Base-by-base conservation (phyloP, 163 green algal genomes). In the Chlamydomonas reinhardtii region DNA sequence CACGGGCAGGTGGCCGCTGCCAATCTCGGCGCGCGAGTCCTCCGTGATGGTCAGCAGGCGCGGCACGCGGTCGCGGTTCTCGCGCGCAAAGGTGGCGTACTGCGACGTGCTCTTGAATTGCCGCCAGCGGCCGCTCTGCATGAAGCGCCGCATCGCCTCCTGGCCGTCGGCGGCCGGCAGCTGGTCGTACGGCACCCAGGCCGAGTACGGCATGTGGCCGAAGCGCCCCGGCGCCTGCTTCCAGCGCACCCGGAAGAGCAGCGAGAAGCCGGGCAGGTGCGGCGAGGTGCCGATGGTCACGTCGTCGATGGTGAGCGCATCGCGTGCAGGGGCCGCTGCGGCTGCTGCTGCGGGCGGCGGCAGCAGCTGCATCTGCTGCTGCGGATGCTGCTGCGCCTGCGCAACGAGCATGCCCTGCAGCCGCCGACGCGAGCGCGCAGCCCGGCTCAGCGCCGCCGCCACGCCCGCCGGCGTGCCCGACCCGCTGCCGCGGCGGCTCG, bases 131-230 rank as follows among this genome's bases (percentile, higher is more conserved):
- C 70, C 15, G 22, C 20, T 73, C 54, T 73, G 69, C 80, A 80
- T 79, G 80, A 86, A 86, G 54, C 70, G 70, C 56, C 80, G 69
- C 34, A 86, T 37, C 54, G 80, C 80, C 69, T 86, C 79, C 15
- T 71, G 68, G 17, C 68, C 68, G 32, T 85, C 80, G 34, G 35
- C 80, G 4, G 35, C 20, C 69, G 80, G 69, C 37, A 86, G 56
- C 27, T 79, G 54, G 43, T 69, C 37, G 34, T 74, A 73, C 56
- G 80, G 80, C 54, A 86, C 62, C 80, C 80, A 86, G 35, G 69
- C 54, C 5, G 52, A 54, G 80, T 86, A 86, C 70, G 80, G 70
- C 80, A 79, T 8, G 31, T 80, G 54, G 17, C 70, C 80, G 29
- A 65, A 48, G 3, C 80, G 80, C 27, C 34, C 61, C 4, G 34